Conservation (phyloP, 495 filamentous ascomycete species). For the Penicillium canariense region DNA sequence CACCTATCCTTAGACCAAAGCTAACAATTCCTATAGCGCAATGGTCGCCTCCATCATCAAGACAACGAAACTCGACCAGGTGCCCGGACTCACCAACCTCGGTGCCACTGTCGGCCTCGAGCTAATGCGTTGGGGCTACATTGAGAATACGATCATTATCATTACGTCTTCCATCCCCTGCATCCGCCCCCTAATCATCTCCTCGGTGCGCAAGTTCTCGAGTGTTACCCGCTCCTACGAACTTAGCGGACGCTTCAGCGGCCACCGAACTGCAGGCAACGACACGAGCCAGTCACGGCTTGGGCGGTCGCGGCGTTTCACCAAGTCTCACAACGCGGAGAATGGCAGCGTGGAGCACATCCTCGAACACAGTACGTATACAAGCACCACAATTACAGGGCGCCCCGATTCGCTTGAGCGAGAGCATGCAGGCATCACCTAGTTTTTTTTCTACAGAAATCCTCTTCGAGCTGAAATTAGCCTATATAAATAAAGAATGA, state of each 20-base stretch:
- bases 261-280: slow-evolving; percentile 15
- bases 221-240: slow-evolving; percentile 35
- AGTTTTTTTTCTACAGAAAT: too few species aligned
- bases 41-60: slow-evolving; percentile 46
- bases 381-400: slow-evolving; percentile 13
- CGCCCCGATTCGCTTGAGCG: slow-evolving; percentile 16
- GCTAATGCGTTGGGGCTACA: slow-evolving; percentile 36
- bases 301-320: slow-evolving; percentile 10
- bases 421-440: slow-evolving; percentile 25
- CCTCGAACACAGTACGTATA: slow-evolving; percentile 16
- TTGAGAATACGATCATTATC: slow-evolving; percentile 36
- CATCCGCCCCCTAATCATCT: slow-evolving; percentile 35
- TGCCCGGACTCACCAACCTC: slow-evolving; percentile 35
- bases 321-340: slow-evolving; percentile 21
- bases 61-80: slow-evolving; percentile 35
- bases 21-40: slow-evolving; percentile 23
- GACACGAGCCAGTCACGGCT: slow-evolving; percentile 16
- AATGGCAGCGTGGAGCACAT: slow-evolving; percentile 34
- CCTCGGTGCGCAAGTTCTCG: slow-evolving; percentile 40
- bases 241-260: slow-evolving; percentile 26
- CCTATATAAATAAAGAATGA: too few species aligned
- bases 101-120: slow-evolving; percentile 27
- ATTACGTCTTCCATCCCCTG: slow-evolving; percentile 37
- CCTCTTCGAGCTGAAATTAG: too few species aligned
- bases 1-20: background rate